Evolutionary conservation across 2,329 filamentous ascomycete genomes (phyloP).

Genomic region (Delphinella strobiligena): DNA sequence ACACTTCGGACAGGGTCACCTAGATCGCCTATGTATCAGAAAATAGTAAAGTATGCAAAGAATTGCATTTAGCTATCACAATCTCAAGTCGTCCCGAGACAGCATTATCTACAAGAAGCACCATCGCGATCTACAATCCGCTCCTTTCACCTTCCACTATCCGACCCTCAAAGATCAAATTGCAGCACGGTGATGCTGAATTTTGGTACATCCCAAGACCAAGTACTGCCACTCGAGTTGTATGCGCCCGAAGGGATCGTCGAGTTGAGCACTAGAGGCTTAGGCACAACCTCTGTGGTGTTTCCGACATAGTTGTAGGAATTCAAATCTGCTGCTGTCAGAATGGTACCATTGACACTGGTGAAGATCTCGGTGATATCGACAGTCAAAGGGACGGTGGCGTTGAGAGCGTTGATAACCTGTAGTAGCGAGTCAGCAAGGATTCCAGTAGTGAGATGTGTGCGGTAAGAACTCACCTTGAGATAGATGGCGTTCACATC

Average conservation of each 20-base stretch:
- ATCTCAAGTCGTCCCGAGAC: too few relatives aligned
- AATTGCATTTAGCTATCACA: too few relatives aligned
- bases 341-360: constrained; percentile 18
- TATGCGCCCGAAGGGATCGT: too few relatives aligned
- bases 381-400: constrained; percentile 14
- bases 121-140: too few relatives aligned
- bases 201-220: constrained; percentile 15
- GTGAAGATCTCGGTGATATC: constrained; percentile 12
- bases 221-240: constrained; percentile 8
- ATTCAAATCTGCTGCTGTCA: constrained; percentile 14
- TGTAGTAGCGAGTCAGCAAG: not conserved
- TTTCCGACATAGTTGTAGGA: constrained; percentile 18
- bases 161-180: constrained; percentile 13
- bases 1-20: too few relatives aligned
- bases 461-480: constrained; percentile 7
- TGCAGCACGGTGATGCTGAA: constrained; percentile 17
- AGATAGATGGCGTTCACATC: constrained; percentile 10
- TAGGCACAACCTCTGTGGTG: constrained; percentile 14
- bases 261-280: constrained; percentile 10
- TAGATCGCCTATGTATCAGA: too few relatives aligned
- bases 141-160: too few relatives aligned
- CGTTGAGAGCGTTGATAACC: constrained; percentile 15
- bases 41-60: too few relatives aligned
- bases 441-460: too few relatives aligned
- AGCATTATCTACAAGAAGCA: too few relatives aligned